Evolutionary conservation across 768 basidiomycete genomes (phyloP), one percentile per base, ranked within the genome.

Genomic region (Fomitopsis serialis): DNA sequence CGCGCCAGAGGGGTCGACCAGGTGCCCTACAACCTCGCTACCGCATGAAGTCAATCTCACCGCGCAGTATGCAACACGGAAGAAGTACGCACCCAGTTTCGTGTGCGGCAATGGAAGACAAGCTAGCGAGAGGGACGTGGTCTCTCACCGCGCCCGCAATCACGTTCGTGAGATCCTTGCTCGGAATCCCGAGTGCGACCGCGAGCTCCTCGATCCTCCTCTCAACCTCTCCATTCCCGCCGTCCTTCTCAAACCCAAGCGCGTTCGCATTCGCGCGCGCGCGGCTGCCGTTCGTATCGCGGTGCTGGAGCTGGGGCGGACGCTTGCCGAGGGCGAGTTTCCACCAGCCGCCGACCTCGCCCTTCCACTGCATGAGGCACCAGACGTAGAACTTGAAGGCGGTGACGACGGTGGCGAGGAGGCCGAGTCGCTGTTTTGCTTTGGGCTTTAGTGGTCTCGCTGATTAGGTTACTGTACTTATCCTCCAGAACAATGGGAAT

Each of bases 331-430:
- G 55, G 0, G 74, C 71, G 10, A 78, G 60, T 52, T 75, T 78
- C 81, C 83, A 84, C 85, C 84, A 83, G 8, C 81, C 81, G 0
- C 79, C 79, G 11, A 77, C 78, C 11, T 80, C 74, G 0, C 71
- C 66, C 60, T 78, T 78, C 71, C 74, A 77, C 56, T 81, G 71
- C 15, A 77, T 40, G 3, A 72, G 45, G 7, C 77, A 72, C 56
- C 78, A 85, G 3, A 74, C 60, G 63, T 84, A 84, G 65, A n/a
- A n/a, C n/a, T n/a, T n/a, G n/a, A 78, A 82, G 5, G 68, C 73
- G 19, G 71, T 61, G 21, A 82, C 58, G 13, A 81, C 59, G 2
- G 74, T 59, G 13, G 72, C 71, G 44, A 77, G 55, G 9, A 74
- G 37, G 24, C 74, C 63, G 48, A 85, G 60, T 40, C 15, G 29